Evolutionary conservation across 2,329 filamentous ascomycete genomes (phyloP).

Genomic region (Nigrospora sphaerica): DNA sequence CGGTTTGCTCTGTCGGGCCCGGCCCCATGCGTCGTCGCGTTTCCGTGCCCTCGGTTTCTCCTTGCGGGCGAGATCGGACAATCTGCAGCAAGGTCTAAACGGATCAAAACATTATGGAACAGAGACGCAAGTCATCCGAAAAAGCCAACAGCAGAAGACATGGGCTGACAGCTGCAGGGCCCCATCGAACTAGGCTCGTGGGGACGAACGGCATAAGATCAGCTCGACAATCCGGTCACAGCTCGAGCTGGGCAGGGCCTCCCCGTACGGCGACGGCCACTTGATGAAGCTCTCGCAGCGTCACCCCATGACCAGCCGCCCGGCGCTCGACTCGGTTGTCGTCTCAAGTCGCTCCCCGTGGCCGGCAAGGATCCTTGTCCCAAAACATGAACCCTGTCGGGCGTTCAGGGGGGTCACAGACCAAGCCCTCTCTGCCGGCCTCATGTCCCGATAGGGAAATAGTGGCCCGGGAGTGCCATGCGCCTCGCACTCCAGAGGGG

Average conservation of each 20-base stretch:
- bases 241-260: slow-evolving; percentile 25
- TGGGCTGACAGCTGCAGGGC: slow-evolving; percentile 18
- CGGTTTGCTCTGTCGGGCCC: too few relatives aligned
- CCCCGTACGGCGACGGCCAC: slow-evolving; percentile 11
- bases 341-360: slow-evolving; percentile 34
- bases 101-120: slow-evolving; percentile 22
- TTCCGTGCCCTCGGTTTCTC: background rate
- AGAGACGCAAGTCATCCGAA: slow-evolving; percentile 21
- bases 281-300: slow-evolving; percentile 27
- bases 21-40: too few relatives aligned
- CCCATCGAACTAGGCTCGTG: slow-evolving; percentile 16
- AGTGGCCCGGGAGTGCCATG: slow-evolving; percentile 19
- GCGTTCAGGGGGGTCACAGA: slow-evolving; percentile 17
- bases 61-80: slow-evolving; percentile 9
- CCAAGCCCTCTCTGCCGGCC: slow-evolving; percentile 22
- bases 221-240: slow-evolving; percentile 40
- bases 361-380: slow-evolving; percentile 23
- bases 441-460: slow-evolving; percentile 21
- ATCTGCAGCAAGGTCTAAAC: slow-evolving; percentile 16
- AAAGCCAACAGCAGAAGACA: slow-evolving; percentile 6
- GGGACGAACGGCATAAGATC: slow-evolving; percentile 37
- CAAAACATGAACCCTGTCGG: slow-evolving; percentile 19
- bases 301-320: slow-evolving; percentile 24
- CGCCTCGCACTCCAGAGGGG: slow-evolving; percentile 5
- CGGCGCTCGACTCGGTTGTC: slow-evolving; percentile 28